These are phyloP conservation scores for Candida boidinii DNA, from an alignment of 805 yeast genomes.

Conservation along the genomic window DNA sequence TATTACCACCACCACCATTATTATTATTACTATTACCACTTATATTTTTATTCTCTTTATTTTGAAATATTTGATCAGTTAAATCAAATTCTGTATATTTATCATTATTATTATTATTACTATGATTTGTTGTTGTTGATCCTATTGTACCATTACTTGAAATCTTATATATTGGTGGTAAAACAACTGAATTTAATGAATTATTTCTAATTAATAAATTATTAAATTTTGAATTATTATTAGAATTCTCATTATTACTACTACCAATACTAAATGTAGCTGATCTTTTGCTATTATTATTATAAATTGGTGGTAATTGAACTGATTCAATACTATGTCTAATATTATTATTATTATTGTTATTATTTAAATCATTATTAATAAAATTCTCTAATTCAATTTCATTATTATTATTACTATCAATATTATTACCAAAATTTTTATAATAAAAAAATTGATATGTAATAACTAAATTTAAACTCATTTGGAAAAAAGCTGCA, in stretches of 20 bases:
- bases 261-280: not conserved
- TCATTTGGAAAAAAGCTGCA: constrained; percentile 74
- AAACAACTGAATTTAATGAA: too few species aligned
- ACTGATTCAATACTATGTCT: not conserved
- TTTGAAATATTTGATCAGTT: too few species aligned
- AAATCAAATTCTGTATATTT: not conserved
- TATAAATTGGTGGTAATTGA: too few species aligned
- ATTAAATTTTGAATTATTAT: constrained; percentile 1
- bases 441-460: constrained; percentile 64
- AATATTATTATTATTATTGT: not conserved
- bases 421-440: constrained; percentile 17
- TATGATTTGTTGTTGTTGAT: constrained; percentile 1
- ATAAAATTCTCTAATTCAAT: not conserved
- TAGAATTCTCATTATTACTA: constrained; percentile 3
- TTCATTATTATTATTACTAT: not conserved
- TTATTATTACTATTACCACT: constrained; percentile 6
- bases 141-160: not conserved
- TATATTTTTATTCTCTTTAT: too few species aligned
- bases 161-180: too few species aligned
- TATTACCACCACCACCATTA: constrained; percentile 7
- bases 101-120: not conserved
- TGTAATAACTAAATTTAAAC: constrained; percentile 63
- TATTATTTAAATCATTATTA: too few species aligned
- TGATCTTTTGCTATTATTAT: not conserved
- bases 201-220: constrained; percentile 1